These are phyloP conservation scores for Papiliotrema nemorosa DNA, from an alignment of 1,284 basidiomycete species.

Conservation along the genomic window DNA sequence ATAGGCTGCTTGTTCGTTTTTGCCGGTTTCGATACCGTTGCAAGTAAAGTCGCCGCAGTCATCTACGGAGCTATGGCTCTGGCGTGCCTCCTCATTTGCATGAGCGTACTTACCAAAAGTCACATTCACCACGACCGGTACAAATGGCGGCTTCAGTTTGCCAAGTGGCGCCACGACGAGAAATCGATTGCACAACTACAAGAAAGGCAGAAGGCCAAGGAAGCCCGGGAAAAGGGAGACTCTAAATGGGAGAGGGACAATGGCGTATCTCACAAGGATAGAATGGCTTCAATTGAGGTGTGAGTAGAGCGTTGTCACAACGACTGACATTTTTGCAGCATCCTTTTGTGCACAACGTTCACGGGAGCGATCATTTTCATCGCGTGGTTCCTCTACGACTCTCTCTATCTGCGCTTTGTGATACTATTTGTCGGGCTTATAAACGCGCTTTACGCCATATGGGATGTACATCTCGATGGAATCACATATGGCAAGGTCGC, in stretches of 20 bases:
- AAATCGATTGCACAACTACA: not conserved
- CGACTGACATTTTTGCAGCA: slow-evolving; percentile 8
- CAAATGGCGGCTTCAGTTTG: not conserved
- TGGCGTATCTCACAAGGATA: slow-evolving; percentile 4
- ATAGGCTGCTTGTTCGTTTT: slow-evolving; percentile 29
- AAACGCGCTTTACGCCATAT: slow-evolving; percentile 30
- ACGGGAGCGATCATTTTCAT: slow-evolving; percentile 8
- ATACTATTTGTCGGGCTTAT: slow-evolving; percentile 33
- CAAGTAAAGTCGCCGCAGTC: slow-evolving; percentile 19
- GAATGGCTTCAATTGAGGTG: slow-evolving; percentile 17
- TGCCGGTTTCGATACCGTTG: slow-evolving; percentile 23
- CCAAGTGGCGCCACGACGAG: not conserved
- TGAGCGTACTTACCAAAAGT: slow-evolving; percentile 2
- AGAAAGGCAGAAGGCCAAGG: not conserved
- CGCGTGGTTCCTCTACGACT: slow-evolving; percentile 31
- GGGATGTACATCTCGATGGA: slow-evolving; percentile 32
- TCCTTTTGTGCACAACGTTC: slow-evolving; percentile 11
- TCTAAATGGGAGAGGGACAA: not conserved
- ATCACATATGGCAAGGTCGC: slow-evolving; percentile 6
- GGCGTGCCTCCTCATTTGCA: slow-evolving; percentile 12
- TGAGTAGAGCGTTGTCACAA: slow-evolving; percentile 5
- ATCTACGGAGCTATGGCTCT: slow-evolving; percentile 7
- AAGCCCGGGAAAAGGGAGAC: no score
- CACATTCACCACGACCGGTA: slow-evolving; percentile 6
- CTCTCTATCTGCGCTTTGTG: slow-evolving; percentile 30